Evolutionary conservation across 805 yeast species (phyloP).

Genomic region (Peterozyma toletana): DNA sequence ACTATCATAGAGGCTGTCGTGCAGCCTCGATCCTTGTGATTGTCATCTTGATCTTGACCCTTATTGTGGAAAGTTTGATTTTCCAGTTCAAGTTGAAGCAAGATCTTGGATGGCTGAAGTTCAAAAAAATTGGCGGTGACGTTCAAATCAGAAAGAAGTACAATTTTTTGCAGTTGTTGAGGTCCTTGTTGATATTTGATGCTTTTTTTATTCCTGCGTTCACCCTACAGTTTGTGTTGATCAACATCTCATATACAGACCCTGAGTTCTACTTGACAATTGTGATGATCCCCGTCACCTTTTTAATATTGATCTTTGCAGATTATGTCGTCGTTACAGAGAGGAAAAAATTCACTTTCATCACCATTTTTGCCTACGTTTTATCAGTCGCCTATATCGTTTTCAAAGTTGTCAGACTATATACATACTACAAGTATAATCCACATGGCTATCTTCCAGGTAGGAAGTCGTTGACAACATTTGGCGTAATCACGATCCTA

Average conservation of each 20-base stretch:
- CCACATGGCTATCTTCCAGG: constrained; percentile 33
- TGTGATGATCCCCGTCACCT: constrained; percentile 27
- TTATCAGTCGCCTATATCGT: constrained; percentile 31
- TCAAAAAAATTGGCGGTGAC: constrained; percentile 31
- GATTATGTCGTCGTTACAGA: constrained; percentile 31
- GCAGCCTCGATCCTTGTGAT: constrained; percentile 33
- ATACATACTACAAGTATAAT: constrained; percentile 21
- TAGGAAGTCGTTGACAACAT: constrained; percentile 29
- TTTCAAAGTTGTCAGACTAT: constrained; percentile 31
- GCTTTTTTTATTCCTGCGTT: constrained; percentile 36
- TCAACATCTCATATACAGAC: constrained; percentile 27
- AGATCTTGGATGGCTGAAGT: constrained; percentile 27
- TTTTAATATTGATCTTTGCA: constrained; percentile 26
- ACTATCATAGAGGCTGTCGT: constrained; percentile 24
- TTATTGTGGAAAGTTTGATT: constrained; percentile 22
- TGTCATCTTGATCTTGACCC: constrained; percentile 24
- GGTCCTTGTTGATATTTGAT: constrained; percentile 21
- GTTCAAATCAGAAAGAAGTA: constrained; percentile 23
- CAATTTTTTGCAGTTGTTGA: constrained; percentile 29
- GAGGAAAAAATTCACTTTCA: constrained; percentile 13
- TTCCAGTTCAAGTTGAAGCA: constrained; percentile 19
- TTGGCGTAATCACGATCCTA: constrained; percentile 29
- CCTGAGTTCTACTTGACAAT: constrained; percentile 36
- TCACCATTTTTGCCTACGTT: constrained; percentile 19
- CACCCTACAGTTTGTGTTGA: constrained; percentile 35